Base-by-base conservation (phyloP, 225 moss, liverwort and hornwort genomes). In the Neckera pumila region DNA sequence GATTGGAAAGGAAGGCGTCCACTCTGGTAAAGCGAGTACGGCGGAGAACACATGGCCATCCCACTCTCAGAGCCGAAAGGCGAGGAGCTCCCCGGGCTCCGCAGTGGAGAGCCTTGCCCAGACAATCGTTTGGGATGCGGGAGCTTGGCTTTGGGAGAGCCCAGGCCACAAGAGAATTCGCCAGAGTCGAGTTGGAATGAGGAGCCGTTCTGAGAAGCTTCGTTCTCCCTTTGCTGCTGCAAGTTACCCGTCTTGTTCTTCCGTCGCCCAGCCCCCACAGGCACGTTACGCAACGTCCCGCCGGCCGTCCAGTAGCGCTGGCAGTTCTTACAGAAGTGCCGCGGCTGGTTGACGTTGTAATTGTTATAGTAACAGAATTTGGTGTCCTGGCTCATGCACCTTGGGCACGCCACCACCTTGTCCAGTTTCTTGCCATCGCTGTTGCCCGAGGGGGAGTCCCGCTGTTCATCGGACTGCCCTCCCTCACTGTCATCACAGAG, bases 261-360 rank as follows among this genome's bases (percentile, higher is more conserved):
- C 91, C 94, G 87, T 88, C 94, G 86, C 38, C 94, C 94, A 9
- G 94, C 94, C 31, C 94, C 94, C 12, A 94, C 91, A 17, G 94
- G 94, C 70, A 94, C 94, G 63, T 94, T 94, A 17, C 94, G 89
- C 51, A 94, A 67, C 53, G 94, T 94, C 9, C 94, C 94, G 42
- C 94, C 94, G 3, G 91, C 94, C 65, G 94, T 94, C 94, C 94
- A 94, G 86, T 94, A 94, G 83, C 94, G 90, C 89, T 94, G 94
- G 89, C 94, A 94, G n/a, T 92, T 91, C 87, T 94, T 94, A 54
- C 94, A 94, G 80, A 94, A 94, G 38, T 94, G 94, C 23, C 94
- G 91, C 16, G 94, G 94, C 92, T 94, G 94, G 61, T 94, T 94
- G 14, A 94, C 85, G 80, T 94, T 94, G 38, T 94, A 94, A 20